phyloP scores from a whole-genome alignment of 2,329 filamentous ascomycete species.

The Aureobasidium sp. region DNA sequence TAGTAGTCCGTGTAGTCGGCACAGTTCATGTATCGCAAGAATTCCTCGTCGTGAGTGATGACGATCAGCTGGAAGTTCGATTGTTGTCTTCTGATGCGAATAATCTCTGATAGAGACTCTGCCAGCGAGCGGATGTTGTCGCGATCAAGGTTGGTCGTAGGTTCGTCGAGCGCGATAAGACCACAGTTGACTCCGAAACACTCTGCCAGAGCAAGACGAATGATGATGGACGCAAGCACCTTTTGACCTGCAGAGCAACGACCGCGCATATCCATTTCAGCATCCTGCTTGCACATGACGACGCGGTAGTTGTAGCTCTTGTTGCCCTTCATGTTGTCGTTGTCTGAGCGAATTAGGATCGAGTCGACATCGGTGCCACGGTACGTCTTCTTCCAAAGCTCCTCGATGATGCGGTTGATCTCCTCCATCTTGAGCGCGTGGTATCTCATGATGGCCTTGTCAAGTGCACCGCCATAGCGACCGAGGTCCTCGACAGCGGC shows the following conservation, averaged over 20 bases:
- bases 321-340: constrained; percentile 64
- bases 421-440: constrained; percentile 97
- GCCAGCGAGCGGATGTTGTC: constrained; percentile 93
- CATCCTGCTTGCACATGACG: constrained; percentile 94
- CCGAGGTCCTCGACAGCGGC: constrained; percentile 85
- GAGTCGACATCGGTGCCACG: constrained; percentile 96
- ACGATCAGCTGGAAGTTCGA: constrained; percentile 96
- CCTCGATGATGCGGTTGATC: constrained; percentile 87
- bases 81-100: constrained; percentile 72
- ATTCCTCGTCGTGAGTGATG: constrained; percentile 98
- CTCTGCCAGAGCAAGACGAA: constrained; percentile 89
- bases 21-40: constrained; percentile 86
- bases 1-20: constrained; percentile 89
- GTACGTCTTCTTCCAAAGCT: constrained; percentile 96
- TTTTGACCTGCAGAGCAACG: constrained; percentile 95
- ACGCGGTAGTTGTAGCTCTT: constrained; percentile 93
- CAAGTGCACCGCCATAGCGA: constrained; percentile 73
- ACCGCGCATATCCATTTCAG: constrained; percentile 99
- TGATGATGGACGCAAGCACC: constrained; percentile 93
- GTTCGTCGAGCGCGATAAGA: constrained; percentile 92
- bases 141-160: constrained; percentile 89
- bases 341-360: constrained; percentile 88
- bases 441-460: constrained; percentile 96
- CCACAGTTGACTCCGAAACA: constrained; percentile 96
- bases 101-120: constrained; percentile 76